A percentile compares a stretch with the other conserved stretches of the same genome.
These are phyloP conservation scores for Salicornia ramosissima DNA, from an alignment of 148 eudicot species.

Conservation along the genomic window DNA sequence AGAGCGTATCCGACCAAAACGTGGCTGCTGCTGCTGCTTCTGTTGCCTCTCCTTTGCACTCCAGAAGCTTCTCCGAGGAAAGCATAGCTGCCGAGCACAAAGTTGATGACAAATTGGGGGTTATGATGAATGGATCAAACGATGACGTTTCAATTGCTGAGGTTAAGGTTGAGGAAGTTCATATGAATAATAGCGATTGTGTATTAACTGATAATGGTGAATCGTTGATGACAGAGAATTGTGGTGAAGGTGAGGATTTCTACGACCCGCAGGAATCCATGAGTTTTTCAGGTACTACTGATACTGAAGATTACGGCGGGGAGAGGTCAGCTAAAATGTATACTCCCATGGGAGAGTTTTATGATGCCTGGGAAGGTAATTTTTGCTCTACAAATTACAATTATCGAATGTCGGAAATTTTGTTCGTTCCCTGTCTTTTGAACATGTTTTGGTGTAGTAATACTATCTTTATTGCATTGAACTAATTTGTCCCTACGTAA, in stretches of 20 bases:
- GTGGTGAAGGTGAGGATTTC: slow-evolving; percentile 51
- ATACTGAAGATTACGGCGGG: slow-evolving; percentile 34
- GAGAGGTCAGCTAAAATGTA: slow-evolving; percentile 37
- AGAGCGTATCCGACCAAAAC: slow-evolving; percentile 39
- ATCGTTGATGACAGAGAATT: slow-evolving; percentile 30
- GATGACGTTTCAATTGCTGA: slow-evolving; percentile 11
- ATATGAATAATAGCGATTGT: slow-evolving; percentile 9
- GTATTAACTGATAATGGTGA: slow-evolving; percentile 15
- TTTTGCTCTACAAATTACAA: too few relatives aligned
- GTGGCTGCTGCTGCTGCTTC: slow-evolving; percentile 27
- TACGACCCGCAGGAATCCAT: slow-evolving; percentile 63
- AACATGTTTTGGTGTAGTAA: neutral
- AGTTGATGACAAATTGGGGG: slow-evolving; percentile 17
- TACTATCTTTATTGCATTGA: neutral
- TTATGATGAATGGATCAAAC: slow-evolving; percentile 7
- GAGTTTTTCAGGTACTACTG: slow-evolving; percentile 47
- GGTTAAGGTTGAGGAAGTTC: slow-evolving; percentile 24
- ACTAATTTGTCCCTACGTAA: slow-evolving; percentile 8
- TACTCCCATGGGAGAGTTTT: slow-evolving; percentile 64
- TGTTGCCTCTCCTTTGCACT: slow-evolving; percentile 24
- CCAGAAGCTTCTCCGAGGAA: slow-evolving; percentile 45
- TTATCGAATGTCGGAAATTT: neutral
- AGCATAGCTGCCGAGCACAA: slow-evolving; percentile 28
- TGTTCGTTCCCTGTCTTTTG: neutral
- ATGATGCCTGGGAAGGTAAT: slow-evolving; percentile 95